phyloP scores from a whole-genome alignment of 352 stramenopile species.

The Thraustochytrium sp. region DNA sequence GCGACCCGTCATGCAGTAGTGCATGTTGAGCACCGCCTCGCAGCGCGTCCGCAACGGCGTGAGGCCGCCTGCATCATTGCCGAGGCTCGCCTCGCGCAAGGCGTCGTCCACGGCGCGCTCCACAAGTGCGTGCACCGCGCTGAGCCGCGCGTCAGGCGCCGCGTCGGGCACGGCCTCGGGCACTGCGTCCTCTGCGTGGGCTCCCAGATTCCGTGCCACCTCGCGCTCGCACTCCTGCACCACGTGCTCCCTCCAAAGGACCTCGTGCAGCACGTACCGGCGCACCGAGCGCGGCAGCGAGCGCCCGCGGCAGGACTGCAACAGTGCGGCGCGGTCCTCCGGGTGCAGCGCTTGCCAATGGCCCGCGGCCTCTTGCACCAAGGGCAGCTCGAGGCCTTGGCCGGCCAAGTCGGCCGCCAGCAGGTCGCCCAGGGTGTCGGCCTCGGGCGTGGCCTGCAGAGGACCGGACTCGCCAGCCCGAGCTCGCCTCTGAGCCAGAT shows the following conservation, averaged over 20 bases:
- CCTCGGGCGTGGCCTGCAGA: neutral
- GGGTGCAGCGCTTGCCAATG: neutral
- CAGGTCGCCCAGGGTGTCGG: neutral
- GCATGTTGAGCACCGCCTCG: neutral
- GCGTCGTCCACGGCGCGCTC: neutral
- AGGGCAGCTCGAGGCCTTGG: neutral
- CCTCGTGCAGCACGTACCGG: neutral
- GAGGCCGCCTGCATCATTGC: too few species aligned
- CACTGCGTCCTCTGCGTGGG: too few species aligned
- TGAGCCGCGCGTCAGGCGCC: too few species aligned
- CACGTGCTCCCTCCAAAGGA: neutral
- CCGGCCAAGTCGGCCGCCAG: neutral
- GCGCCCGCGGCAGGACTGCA: neutral
- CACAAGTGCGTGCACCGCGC: neutral
- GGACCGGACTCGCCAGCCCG: too few species aligned
- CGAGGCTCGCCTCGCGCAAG: too few species aligned
- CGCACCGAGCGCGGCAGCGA: neutral
- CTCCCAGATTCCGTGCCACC: neutral
- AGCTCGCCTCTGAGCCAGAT: neutral
- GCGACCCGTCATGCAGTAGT: slow-evolving; percentile 8
- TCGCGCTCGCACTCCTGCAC: neutral
- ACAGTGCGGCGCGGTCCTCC: neutral
- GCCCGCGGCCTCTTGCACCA: neutral
- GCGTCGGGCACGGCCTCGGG: too few species aligned
- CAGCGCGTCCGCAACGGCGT: neutral